These are phyloP conservation scores for Acorus calamus DNA, from an alignment of 106 monocot genomes.

Conservation along the genomic window DNA sequence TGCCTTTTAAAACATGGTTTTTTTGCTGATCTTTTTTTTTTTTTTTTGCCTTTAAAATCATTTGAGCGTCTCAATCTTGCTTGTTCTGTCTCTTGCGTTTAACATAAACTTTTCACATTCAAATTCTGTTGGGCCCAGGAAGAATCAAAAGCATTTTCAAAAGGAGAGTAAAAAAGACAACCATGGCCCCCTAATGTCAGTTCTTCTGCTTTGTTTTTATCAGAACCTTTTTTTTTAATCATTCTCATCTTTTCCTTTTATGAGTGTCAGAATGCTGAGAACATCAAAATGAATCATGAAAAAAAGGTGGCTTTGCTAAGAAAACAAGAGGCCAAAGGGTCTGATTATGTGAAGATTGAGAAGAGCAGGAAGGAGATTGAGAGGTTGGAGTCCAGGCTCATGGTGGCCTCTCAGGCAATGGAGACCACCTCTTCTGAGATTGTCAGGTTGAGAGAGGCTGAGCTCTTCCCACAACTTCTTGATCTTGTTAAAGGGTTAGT, in stretches of 20 bases:
- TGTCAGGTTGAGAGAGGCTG: slow-evolving; percentile 63
- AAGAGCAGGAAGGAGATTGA: slow-evolving; percentile 90
- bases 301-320: slow-evolving; percentile 41
- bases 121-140: no score
- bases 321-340: slow-evolving; percentile 48
- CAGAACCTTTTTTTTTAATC: background rate
- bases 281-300: slow-evolving; percentile 44
- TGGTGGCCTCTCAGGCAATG: slow-evolving; percentile 75
- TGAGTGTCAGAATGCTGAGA: slow-evolving; percentile 40
- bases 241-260: background rate
- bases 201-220: no score
- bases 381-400: slow-evolving; percentile 65
- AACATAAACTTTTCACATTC: no score
- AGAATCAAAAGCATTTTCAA: background rate
- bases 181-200: no score
- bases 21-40: no score
- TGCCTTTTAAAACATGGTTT: no score
- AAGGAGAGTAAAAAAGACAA: slow-evolving; percentile 10
- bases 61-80: background rate
- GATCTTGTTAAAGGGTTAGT: slow-evolving; percentile 64
- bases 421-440: slow-evolving; percentile 83
- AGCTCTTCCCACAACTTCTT: slow-evolving; percentile 89
- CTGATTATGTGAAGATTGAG: slow-evolving; percentile 68
- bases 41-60: no score
- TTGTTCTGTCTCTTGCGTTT: background rate